Base-by-base conservation (phyloP, 2,329 filamentous ascomycete genomes). In the Scopulariopsis brevicaulis region DNA sequence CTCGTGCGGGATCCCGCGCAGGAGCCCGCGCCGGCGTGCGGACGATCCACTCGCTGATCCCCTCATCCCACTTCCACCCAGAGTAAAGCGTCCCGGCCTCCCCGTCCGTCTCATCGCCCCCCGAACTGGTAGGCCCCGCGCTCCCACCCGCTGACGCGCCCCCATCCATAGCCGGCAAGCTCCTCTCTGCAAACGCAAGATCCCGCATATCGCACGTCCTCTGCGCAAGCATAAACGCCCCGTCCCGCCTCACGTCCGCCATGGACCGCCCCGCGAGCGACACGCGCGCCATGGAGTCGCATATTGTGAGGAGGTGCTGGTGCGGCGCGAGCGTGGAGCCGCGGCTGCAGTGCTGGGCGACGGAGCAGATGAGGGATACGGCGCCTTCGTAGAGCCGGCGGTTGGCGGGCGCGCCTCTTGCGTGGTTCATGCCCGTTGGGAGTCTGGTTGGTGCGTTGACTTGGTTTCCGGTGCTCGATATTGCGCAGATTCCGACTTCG, bases 201-300 rank as follows among this genome's bases (percentile, higher is more conserved):
- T 83, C 79, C 28, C 75, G 70, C 7, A 82, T 67, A 62, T 80
- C 76, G 57, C 75, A 76, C 15, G 78, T 82, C 57, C 74, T 71
- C 59, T 79, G 76, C 1, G 80, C 79, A 32, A 82, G 66, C 34
- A 75, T 65, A 62, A 82, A 80, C 0, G 79, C 79, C 1, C 73
- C 73, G 34, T 80, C 77, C 2, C 69, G 67, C 34, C 71, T 71
- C 37, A 82, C 65, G 22, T 68, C 70, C 34, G 66, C 62, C 6
- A 74, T 61, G 25, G 73, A 66, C 58, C 66, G 67, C 11, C 61
- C 61, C 3, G 68, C 65, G 5, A 75, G 61, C 2, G 61, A 62
- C 15, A 77, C 62, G 5, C 54, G 57, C n/a, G 70, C 65, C 8
- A 82, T 63, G 20, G 66, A 69, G n/a, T 65, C 63, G 61, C 73